Base-by-base conservation (phyloP, 1,139 yeast species). In the Geotrichum candidum region DNA sequence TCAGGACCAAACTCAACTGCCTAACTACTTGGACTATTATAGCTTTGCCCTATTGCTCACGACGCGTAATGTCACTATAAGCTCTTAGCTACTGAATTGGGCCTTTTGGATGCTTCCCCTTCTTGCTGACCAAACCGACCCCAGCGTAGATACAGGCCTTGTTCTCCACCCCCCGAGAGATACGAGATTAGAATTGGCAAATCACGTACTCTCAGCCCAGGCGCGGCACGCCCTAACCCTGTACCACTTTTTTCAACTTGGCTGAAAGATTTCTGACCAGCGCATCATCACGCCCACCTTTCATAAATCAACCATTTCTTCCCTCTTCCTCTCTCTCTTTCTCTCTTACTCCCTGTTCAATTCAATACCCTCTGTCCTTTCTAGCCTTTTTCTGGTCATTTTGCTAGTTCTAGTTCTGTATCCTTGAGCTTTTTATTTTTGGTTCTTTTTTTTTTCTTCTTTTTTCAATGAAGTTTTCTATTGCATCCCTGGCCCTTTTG, bases 381-480 rank as follows among this genome's bases (percentile, higher is more conserved):
- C 48, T 41, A 18, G 48, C 22, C 22, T 7, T n/a, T 7, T 7
- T 7, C 10, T 41, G 48, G 48, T 41, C 18, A 3, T 15, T 41
- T 41, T 41, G 10, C 48, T 22, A n/a, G n/a, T 13, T 10, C 7
- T 3, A 6, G 3, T 23, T n/a, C 29, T 15, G 18, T 41, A 7
- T 29, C 7, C 33, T 29, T 9, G 4, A 29, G 33, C 6, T 7
- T 6, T 29, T 29, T 29, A 29, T 29, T 5, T 29, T 29, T 29
- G 10, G 33, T 6, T 29, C 7, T 50, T 50, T 27, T 10, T 22
- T 6, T 22, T n/a, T 7, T 10, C 7, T 6, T 22, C 6, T 7
- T 27, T n/a, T 29, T 41, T 22, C 22, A 22, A 59, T 59, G 61
- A 55, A 54, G 35, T 48, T 59, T 23, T 55, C 61, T 18, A 7